Conservation (phyloP, 768 basidiomycete genomes). For the Nidularia pulvinata region DNA sequence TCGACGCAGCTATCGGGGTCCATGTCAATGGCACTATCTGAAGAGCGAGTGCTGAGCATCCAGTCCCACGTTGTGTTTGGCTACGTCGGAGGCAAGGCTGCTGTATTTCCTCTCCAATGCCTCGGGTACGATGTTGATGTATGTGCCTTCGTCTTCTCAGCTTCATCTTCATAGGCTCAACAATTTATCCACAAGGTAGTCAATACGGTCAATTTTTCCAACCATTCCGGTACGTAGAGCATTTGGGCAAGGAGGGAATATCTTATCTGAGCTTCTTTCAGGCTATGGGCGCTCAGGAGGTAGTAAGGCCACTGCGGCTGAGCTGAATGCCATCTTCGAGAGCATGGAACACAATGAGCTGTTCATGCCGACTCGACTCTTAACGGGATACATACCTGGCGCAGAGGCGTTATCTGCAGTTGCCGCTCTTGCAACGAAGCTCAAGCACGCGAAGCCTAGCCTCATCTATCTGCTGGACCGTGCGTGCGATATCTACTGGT, state of each 20-base stretch:
- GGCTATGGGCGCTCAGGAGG: conserved; percentile 87
- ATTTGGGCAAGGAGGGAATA: no score
- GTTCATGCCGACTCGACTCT: conserved; percentile 64
- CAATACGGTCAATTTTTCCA: conserved; percentile 94
- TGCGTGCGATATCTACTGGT: conserved; percentile 34
- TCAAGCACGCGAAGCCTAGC: conserved; percentile 55
- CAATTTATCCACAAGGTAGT: conserved; percentile 52
- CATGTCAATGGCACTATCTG: conserved; percentile 1
- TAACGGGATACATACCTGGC: conserved; percentile 92
- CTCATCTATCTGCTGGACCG: conserved; percentile 92
- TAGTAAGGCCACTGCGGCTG: conserved; percentile 72
- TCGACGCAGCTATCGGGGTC: no score
- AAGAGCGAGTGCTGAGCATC: conserved; percentile 77
- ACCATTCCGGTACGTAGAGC: conserved; percentile 73
- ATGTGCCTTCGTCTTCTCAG: conserved; percentile 18
- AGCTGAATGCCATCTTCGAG: conserved; percentile 76
- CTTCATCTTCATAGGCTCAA: background rate
- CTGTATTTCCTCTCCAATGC: conserved; percentile 76
- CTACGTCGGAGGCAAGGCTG: conserved; percentile 89
- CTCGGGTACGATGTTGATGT: conserved; percentile 98
- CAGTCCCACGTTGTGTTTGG: conserved; percentile 95
- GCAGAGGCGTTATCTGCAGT: conserved; percentile 77
- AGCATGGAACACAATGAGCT: conserved; percentile 78
- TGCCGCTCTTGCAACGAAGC: conserved; percentile 54
- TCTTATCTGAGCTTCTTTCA: conserved; percentile 19